Base-by-base conservation (phyloP, 2,329 filamentous ascomycete genomes). In the Trichophyton schoenleinii region DNA sequence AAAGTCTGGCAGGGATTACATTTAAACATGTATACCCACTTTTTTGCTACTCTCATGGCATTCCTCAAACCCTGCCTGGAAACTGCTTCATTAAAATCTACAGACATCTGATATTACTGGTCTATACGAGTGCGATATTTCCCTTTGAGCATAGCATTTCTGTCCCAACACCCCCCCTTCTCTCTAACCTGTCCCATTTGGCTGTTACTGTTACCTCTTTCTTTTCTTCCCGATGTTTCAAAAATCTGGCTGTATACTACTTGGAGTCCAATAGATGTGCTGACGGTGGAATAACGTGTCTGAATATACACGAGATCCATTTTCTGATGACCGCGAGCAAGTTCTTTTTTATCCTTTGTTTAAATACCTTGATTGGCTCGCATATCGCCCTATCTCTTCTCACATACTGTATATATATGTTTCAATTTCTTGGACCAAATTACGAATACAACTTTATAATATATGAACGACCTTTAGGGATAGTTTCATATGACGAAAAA, bases 1-100 rank as follows among this genome's bases (percentile, higher is more conserved):
- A 76, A 99, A 99, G 86, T 95, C 90, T 74, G 92, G 89, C 61
- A 85, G 94, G 70, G 94, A 99, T 77, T 97, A 88, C 69, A 85
- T 87, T 66, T 88, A 79, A 84, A 41, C 42, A 22, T 28, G 13
- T 36, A 22, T 13, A 20, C 48, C 4, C 4, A 20, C 4, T 20
- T n/a, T 3, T 52, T 22, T 15, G 28, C 6, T 31, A 6, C 5
- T 22, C 22, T 25, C 34, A 28, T 28, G 20, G 20, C 20, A 9
- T 13, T 22, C 46, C 28, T 31, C 28, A 31, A 31, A 31, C 6
- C 28, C 20, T 13, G 8, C 46, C 46, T 15, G 46, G 46, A 25
- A 25, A 52, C 9, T 3, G 5, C 46, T 22, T 28, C 11, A 28
- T 38, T 38, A 28, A 2, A 44, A 52, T 25, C 46, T 28, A 11